Percentiles rank a stretch among this genome's conserved stretches.
Evolutionary conservation across 495 filamentous ascomycete genomes (phyloP).

Genomic region (Penicillium cataractarum): DNA sequence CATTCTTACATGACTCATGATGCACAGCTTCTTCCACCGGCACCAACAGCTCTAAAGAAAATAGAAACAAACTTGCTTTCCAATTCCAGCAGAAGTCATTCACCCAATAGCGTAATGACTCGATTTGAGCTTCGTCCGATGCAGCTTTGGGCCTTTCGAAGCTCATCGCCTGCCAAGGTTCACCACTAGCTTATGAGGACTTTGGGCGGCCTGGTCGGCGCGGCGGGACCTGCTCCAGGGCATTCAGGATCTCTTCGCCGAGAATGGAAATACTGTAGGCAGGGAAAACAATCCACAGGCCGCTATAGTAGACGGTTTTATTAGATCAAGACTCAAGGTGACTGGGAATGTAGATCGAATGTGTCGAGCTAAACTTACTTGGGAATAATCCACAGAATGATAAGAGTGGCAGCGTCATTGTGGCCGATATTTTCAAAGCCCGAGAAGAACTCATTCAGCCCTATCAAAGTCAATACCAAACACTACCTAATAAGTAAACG

Average conservation of each 20-base stretch:
- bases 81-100: background rate
- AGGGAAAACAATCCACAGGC: constrained; percentile 77
- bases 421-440: constrained; percentile 81
- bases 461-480: constrained; percentile 43
- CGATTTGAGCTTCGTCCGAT: background rate
- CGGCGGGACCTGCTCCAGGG: constrained; percentile 56
- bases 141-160: background rate
- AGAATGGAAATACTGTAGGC: constrained; percentile 70
- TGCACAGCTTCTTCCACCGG: background rate
- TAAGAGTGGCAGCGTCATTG: constrained; percentile 59
- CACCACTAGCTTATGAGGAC: constrained; percentile 25
- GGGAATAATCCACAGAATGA: constrained; percentile 76
- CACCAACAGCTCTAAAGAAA: background rate
- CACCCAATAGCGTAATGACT: background rate
- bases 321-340: constrained; percentile 11
- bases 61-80: background rate
- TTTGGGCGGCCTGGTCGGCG: constrained; percentile 41
- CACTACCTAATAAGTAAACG: background rate
- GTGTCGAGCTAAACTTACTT: constrained; percentile 62
- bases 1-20: constrained; percentile 6
- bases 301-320: constrained; percentile 50
- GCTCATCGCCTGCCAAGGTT: background rate
- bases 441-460: constrained; percentile 76
- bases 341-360: background rate
- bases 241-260: constrained; percentile 69